Conservation (phyloP, 805 yeast species). For the Ogataea nakhonphanomensis region DNA sequence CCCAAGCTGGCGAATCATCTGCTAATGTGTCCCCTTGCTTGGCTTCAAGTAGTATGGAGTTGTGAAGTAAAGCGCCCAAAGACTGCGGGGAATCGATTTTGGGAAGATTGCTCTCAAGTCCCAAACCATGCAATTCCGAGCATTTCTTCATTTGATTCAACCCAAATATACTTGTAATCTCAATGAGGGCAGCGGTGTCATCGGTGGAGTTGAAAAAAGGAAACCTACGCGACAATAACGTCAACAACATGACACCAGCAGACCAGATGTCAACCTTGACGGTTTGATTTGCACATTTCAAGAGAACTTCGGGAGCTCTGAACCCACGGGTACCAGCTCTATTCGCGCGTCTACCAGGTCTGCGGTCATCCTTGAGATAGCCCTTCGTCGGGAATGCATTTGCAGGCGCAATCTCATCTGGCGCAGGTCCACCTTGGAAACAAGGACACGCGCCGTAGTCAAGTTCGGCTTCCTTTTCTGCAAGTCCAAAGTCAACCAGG, state of each 20-base stretch:
- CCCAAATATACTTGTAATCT: conserved; percentile 80
- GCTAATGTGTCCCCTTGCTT: conserved; percentile 60
- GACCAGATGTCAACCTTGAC: conserved; percentile 89
- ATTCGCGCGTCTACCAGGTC: conserved; percentile 90
- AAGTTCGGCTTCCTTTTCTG: conserved; percentile 54
- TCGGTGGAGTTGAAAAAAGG: conserved; percentile 94
- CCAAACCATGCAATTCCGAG: conserved; percentile 85
- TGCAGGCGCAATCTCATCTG: conserved; percentile 31
- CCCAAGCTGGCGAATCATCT: conserved; percentile 66
- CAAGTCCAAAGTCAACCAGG: conserved; percentile 88
- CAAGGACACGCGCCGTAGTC: conserved; percentile 54
- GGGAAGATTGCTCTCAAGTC: conserved; percentile 64
- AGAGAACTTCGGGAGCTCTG: conserved; percentile 88
- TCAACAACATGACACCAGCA: conserved; percentile 81
- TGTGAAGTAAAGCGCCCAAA: conserved; percentile 39
- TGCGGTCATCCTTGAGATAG: conserved; percentile 79
- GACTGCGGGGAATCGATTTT: conserved; percentile 45
- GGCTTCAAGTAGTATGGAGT: conserved; percentile 43
- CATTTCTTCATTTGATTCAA: conserved; percentile 64
- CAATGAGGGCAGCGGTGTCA: conserved; percentile 88
- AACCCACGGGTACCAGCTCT: conserved; percentile 97
- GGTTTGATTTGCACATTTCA: conserved; percentile 81
- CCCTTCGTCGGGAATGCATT: conserved; percentile 49
- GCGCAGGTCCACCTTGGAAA: conserved; percentile 35
- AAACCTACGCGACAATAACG: conserved; percentile 73